A percentile compares a stretch with the other conserved stretches of the same genome.
Evolutionary conservation across 176 grass and related monocot genomes (phyloP).

Genomic region (Hordeum vulgare): MorexV3_pseudomolecules_assembly NC_058524.1:594333568-594334067

Average conservation of each 20-base stretch:
- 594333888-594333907: constrained; percentile 25
- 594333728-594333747: background rate
- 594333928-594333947: background rate
- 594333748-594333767: background rate
- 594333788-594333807: background rate
- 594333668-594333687: background rate
- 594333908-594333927: background rate
- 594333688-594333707: background rate
- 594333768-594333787: background rate
- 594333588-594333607: background rate
- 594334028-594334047: constrained; percentile 7
- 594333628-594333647: background rate
- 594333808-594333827: background rate
- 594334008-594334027: background rate
- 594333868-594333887: constrained; percentile 9
- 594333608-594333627: background rate
- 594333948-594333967: constrained; percentile 22
- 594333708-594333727: background rate
- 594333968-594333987: constrained; percentile 35
- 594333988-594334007: constrained; percentile 7
- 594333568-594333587: background rate
- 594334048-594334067: constrained; percentile 50
- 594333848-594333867: background rate
- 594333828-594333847: background rate
- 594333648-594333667: background rate